phyloP scores from a whole-genome alignment of 495 filamentous ascomycete genomes.

The Astrothelium subdiscretum region DNA sequence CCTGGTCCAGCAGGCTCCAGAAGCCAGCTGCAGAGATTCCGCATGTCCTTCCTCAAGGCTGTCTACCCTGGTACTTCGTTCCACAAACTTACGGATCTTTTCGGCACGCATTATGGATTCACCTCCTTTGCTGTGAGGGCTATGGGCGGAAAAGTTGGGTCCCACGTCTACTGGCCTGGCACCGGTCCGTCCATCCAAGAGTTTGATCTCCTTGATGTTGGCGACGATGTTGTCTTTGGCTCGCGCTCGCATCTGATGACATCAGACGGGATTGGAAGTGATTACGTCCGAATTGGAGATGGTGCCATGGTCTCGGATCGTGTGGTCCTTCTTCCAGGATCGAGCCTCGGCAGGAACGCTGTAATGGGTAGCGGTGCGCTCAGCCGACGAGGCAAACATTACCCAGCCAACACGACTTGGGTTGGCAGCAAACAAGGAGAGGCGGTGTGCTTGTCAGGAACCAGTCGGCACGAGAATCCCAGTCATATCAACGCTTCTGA shows the following conservation, averaged over 20 bases:
- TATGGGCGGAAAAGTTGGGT: slow-evolving; percentile 34
- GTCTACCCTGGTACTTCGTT: slow-evolving; percentile 26
- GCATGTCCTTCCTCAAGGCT: slow-evolving; percentile 24
- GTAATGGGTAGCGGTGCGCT: slow-evolving; percentile 37
- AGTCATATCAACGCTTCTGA: neutral
- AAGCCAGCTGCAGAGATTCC: slow-evolving; percentile 25
- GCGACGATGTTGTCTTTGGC: slow-evolving; percentile 38
- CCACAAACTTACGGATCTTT: slow-evolving; percentile 26
- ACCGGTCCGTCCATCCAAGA: slow-evolving; percentile 35
- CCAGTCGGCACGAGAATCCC: neutral
- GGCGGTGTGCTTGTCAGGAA: slow-evolving; percentile 27
- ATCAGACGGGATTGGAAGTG: slow-evolving; percentile 32
- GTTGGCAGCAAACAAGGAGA: slow-evolving; percentile 35
- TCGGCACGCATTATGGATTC: slow-evolving; percentile 33
- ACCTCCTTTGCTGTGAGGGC: slow-evolving; percentile 31
- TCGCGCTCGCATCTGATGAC: slow-evolving; percentile 35
- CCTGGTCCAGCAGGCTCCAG: slow-evolving; percentile 20
- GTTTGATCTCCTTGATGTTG: slow-evolving; percentile 36
- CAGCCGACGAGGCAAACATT: slow-evolving; percentile 28
- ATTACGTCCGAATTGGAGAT: slow-evolving; percentile 28
- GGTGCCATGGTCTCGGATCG: slow-evolving; percentile 38
- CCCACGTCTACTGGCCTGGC: slow-evolving; percentile 38
- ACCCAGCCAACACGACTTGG: slow-evolving; percentile 30
- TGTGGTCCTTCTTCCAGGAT: slow-evolving; percentile 32
- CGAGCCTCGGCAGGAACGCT: slow-evolving; percentile 26